A percentile compares a stretch with the other conserved stretches of the same genome.
phyloP scores from a whole-genome alignment of 331 rosid species.

The Prunus yedoensis region DNA sequence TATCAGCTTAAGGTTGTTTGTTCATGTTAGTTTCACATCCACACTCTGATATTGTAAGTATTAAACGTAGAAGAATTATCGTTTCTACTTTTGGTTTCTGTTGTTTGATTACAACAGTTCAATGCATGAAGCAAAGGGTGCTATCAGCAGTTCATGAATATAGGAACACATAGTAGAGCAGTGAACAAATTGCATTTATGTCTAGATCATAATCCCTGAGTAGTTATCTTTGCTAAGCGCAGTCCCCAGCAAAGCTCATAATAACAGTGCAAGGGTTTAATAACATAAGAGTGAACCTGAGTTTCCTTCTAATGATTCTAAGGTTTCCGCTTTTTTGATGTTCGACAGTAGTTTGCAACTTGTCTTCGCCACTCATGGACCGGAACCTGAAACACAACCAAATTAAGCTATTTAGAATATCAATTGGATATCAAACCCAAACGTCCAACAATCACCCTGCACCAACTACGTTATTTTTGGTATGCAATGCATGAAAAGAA shows the following conservation, averaged over 20 bases:
- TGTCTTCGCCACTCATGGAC: conserved; percentile 75
- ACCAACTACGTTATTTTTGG: neutral
- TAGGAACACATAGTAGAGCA: neutral
- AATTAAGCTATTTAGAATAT: conserved; percentile 5
- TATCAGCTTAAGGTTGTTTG: neutral
- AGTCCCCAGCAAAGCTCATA: neutral
- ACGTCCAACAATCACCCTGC: conserved; percentile 9
- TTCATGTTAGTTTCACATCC: neutral
- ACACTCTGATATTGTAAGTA: neutral
- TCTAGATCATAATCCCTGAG: neutral
- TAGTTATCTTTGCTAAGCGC: neutral
- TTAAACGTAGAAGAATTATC: neutral
- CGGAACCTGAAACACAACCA: conserved; percentile 54
- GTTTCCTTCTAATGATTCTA: conserved; percentile 3
- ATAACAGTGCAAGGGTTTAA: neutral
- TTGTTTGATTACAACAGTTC: neutral
- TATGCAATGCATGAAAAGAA: neutral
- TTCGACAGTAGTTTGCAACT: conserved; percentile 40
- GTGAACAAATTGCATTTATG: neutral
- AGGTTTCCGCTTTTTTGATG: conserved; percentile 25
- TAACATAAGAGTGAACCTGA: conserved; percentile 8
- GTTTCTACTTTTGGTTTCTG: neutral
- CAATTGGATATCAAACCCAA: neutral
- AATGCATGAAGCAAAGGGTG: neutral
- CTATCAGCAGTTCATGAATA: neutral